Percentiles rank a stretch among this genome's conserved stretches.
These are phyloP conservation scores for Aspergillus pseudoglaucus DNA, from an alignment of 2,329 filamentous ascomycete genomes.

Conservation along the genomic window DNA sequence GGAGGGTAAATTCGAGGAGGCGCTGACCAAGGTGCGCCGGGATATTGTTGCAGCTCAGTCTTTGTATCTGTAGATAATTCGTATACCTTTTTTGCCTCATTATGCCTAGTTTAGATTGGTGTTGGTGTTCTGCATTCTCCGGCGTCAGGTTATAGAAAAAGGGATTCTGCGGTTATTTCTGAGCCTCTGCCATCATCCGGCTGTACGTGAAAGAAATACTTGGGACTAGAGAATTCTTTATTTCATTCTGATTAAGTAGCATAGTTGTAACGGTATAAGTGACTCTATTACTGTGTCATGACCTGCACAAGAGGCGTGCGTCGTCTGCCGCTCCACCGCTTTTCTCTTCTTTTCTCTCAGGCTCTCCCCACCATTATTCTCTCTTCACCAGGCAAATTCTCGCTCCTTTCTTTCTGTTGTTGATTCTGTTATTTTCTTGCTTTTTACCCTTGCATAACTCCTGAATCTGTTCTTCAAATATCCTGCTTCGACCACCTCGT, in stretches of 20 bases:
- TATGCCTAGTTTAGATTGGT: neutral
- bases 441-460: slow-evolving; percentile 4
- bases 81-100: slow-evolving; percentile 3
- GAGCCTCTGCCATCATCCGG: neutral
- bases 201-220: too few species aligned
- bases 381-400: neutral
- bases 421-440: slow-evolving; percentile 2
- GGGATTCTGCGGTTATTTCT: slow-evolving; percentile 1
- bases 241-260: neutral
- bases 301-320: slow-evolving; percentile 13
- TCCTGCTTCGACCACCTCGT: slow-evolving; percentile 13
- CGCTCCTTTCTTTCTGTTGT: slow-evolving; percentile 5
- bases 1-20: slow-evolving; percentile 82
- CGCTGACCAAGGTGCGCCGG: slow-evolving; percentile 75
- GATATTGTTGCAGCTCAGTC: slow-evolving; percentile 95
- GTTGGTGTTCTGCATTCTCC: slow-evolving; percentile 15
- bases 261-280: too few species aligned
- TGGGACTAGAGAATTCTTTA: neutral
- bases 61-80: slow-evolving; percentile 65
- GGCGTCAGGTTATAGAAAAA: slow-evolving; percentile 13
- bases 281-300: neutral
- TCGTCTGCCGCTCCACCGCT: slow-evolving; percentile 34
- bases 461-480: slow-evolving; percentile 6
- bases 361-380: slow-evolving; percentile 8
- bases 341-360: slow-evolving; percentile 14